A percentile compares a stretch with the other conserved stretches of the same genome.
Conservation (phyloP, 805 yeast genomes). For the Schwanniomyces yamadae region DNA sequence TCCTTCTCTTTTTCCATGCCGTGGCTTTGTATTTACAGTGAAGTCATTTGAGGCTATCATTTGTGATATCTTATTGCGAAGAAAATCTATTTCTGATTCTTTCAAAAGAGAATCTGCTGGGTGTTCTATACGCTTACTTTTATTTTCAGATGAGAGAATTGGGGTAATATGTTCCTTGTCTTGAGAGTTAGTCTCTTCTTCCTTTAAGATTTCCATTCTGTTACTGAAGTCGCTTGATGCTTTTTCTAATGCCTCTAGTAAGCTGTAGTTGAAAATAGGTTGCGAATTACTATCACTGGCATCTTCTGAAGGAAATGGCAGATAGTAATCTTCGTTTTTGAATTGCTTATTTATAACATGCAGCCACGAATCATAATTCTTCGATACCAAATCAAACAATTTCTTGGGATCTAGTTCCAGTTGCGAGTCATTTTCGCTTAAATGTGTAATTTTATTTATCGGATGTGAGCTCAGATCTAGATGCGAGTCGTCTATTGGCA, state of each 20-base stretch:
- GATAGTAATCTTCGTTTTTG: conserved; percentile 23
- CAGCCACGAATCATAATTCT: conserved; percentile 41
- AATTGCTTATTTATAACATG: conserved; percentile 27
- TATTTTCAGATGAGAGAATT: neutral
- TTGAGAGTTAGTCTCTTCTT: neutral
- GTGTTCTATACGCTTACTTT: neutral
- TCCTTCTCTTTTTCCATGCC: conserved; percentile 15
- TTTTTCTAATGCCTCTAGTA: conserved; percentile 30
- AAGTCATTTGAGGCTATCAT: conserved; percentile 19
- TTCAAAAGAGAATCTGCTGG: conserved; percentile 14
- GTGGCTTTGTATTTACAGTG: conserved; percentile 7
- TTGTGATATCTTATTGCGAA: conserved; percentile 25
- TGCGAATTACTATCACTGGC: conserved; percentile 9
- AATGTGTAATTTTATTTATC: neutral
- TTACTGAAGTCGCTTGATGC: conserved; percentile 19
- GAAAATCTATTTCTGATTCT: conserved; percentile 27
- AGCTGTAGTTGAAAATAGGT: conserved; percentile 26
- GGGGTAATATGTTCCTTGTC: no score
- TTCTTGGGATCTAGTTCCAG: conserved; percentile 20
- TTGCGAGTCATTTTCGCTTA: neutral
- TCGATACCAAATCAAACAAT: conserved; percentile 31
- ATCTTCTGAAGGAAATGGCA: conserved; percentile 29
- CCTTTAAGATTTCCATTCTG: neutral
- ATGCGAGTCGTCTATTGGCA: conserved; percentile 7
- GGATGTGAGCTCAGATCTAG: neutral